phyloP scores from a whole-genome alignment of 371 early-diverging fungal species.

The Mucor ambiguus region DNA sequence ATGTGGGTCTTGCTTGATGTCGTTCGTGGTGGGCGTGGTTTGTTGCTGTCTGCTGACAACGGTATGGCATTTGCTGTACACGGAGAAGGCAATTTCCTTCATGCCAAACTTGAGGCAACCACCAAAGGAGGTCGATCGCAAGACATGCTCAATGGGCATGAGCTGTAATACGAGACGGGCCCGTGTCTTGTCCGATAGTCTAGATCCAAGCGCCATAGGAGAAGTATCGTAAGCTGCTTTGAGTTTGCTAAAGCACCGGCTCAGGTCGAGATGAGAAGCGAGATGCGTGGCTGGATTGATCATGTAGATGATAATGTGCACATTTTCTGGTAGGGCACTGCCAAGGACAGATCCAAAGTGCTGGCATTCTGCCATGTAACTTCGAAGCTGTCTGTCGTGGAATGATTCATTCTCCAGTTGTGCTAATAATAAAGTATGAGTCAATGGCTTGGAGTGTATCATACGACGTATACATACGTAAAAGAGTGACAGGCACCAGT shows the following conservation, averaged over 20 bases:
- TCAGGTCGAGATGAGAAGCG: slow-evolving; percentile 55
- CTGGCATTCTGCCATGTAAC: slow-evolving; percentile 56
- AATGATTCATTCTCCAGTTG: slow-evolving; percentile 34
- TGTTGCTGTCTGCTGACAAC: slow-evolving; percentile 28
- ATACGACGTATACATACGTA: slow-evolving; percentile 33
- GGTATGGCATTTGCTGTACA: slow-evolving; percentile 57
- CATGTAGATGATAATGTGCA: slow-evolving; percentile 61
- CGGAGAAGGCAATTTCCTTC: slow-evolving; percentile 54
- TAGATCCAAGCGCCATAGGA: neutral
- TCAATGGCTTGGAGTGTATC: neutral
- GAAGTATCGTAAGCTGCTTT: slow-evolving; percentile 26
- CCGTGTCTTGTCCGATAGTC: slow-evolving; percentile 15
- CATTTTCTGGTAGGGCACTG: slow-evolving; percentile 25
- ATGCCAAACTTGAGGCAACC: slow-evolving; percentile 46
- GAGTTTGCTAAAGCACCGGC: slow-evolving; percentile 57
- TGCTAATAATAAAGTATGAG: slow-evolving; percentile 13
- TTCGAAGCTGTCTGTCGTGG: slow-evolving; percentile 49
- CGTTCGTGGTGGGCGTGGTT: too few species aligned
- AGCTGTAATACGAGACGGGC: slow-evolving; percentile 56
- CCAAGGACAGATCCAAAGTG: slow-evolving; percentile 50
- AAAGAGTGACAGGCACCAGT: slow-evolving; percentile 50
- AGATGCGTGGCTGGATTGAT: slow-evolving; percentile 56
- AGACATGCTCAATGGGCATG: slow-evolving; percentile 59
- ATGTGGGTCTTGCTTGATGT: neutral
- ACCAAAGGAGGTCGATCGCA: slow-evolving; percentile 45